Evolutionary conservation across 306 rosid genomes (phyloP).

Genomic region (Trifolium fragiferum): DNA sequence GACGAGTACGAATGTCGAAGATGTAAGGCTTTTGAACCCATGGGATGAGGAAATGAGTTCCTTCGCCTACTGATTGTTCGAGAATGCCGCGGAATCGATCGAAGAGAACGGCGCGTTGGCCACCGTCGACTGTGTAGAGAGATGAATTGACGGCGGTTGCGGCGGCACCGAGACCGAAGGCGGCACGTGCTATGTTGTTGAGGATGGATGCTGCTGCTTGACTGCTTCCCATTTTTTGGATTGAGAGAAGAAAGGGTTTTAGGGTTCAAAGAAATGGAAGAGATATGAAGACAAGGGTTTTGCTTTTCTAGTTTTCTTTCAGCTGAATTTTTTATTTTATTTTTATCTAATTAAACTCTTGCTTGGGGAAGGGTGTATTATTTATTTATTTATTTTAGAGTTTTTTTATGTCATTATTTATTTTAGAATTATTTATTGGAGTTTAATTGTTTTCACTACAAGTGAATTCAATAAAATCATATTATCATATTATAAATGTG

Average conservation of each 20-base stretch:
- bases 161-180: slow-evolving; percentile 76
- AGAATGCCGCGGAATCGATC: slow-evolving; percentile 91
- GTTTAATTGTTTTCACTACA: no score
- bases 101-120: slow-evolving; percentile 91
- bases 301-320: neutral
- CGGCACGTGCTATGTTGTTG: slow-evolving; percentile 64
- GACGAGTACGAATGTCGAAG: slow-evolving; percentile 87
- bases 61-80: slow-evolving; percentile 62
- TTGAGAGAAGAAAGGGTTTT: slow-evolving; percentile 1
- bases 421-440: no score
- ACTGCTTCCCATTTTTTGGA: slow-evolving; percentile 61
- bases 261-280: neutral
- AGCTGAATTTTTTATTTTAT: neutral
- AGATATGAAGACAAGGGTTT: neutral
- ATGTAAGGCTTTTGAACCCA: slow-evolving; percentile 97
- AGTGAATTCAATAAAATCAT: no score
- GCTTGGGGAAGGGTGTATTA: neutral
- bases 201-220: slow-evolving; percentile 79
- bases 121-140: slow-evolving; percentile 95
- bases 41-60: slow-evolving; percentile 87
- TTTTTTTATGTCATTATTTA: no score
- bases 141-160: slow-evolving; percentile 60
- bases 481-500: no score
- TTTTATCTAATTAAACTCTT: neutral
- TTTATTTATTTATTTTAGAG: no score